Evolutionary conservation across 257 asterid genomes (phyloP).

Genomic region (Cruciata laevipes): DNA sequence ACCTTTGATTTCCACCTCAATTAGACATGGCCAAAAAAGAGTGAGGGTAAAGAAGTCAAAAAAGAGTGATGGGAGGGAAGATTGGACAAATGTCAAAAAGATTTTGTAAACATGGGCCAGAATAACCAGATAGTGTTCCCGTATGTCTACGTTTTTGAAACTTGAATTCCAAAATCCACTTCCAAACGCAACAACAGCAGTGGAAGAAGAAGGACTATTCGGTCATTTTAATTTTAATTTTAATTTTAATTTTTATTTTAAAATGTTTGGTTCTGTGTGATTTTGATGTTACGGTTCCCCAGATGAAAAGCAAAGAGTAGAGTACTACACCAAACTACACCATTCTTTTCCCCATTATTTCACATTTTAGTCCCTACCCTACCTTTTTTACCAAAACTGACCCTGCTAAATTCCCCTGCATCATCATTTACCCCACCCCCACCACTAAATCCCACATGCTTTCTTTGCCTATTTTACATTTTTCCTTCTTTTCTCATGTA

Average conservation of each 20-base stretch:
- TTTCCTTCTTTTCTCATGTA: neutral
- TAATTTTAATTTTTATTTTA: neutral
- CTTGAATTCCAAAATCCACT: conserved; percentile 8
- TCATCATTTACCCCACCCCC: neutral
- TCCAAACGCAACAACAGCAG: conserved; percentile 7
- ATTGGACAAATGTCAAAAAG: conserved; percentile 5
- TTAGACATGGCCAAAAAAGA: too few relatives aligned
- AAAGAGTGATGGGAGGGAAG: too few relatives aligned
- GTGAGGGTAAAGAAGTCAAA: too few relatives aligned
- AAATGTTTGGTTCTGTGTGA: too few relatives aligned
- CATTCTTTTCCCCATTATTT: too few relatives aligned
- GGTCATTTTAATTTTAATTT: neutral
- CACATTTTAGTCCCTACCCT: too few relatives aligned
- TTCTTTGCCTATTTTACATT: neutral
- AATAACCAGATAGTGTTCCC: neutral
- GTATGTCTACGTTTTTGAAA: neutral
- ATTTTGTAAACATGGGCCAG: neutral
- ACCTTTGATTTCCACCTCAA: too few relatives aligned
- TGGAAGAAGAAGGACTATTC: neutral
- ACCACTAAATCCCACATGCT: neutral
- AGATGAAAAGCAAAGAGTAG: neutral
- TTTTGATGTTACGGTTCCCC: conserved; percentile 12
- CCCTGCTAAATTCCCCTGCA: neutral
- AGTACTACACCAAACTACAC: neutral
- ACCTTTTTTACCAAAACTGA: neutral